Percentiles rank a stretch among this genome's conserved stretches.
These are phyloP conservation scores for Bipolaris oryzae DNA, from an alignment of 2,329 filamentous ascomycete genomes.

Conservation along the genomic window DNA sequence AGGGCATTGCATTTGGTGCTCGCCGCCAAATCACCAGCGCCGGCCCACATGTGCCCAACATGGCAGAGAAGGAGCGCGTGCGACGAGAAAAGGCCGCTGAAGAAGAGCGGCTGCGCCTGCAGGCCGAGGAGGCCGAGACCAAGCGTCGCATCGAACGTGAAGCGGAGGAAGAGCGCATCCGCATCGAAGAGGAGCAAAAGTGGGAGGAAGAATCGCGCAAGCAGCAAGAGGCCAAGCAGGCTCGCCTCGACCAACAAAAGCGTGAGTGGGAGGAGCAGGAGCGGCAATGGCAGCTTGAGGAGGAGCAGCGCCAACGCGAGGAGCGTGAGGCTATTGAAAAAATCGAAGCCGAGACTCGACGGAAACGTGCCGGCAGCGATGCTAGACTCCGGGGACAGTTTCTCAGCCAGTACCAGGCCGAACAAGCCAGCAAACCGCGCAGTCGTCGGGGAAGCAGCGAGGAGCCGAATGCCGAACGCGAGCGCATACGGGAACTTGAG, in stretches of 20 bases:
- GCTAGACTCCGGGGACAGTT: conserved; percentile 79
- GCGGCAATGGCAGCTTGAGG: conserved; percentile 75
- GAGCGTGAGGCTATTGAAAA: conserved; percentile 74
- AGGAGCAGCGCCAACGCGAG: conserved; percentile 72
- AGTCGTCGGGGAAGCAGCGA: conserved; percentile 49
- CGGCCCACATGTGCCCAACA: conserved; percentile 75
- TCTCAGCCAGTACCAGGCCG: conserved; percentile 82
- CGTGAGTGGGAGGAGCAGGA: conserved; percentile 80
- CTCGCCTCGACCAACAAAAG: conserved; percentile 69
- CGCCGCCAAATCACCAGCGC: conserved; percentile 90
- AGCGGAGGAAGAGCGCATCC: conserved; percentile 67
- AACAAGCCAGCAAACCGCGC: conserved; percentile 57
- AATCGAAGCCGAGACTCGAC: conserved; percentile 69
- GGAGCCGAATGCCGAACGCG: conserved; percentile 63
- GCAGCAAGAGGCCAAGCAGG: conserved; percentile 63
- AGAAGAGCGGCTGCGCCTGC: conserved; percentile 57
- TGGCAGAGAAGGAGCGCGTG: conserved; percentile 82
- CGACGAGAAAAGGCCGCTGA: conserved; percentile 62
- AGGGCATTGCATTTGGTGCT: conserved; percentile 90
- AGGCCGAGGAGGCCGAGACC: conserved; percentile 60
- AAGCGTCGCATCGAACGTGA: conserved; percentile 57
- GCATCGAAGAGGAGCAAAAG: conserved; percentile 66
- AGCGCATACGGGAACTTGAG: conserved; percentile 81
- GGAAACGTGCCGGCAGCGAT: conserved; percentile 66
- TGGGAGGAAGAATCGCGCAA: conserved; percentile 71